phyloP scores from a whole-genome alignment of 371 early-diverging fungal genomes.

The Rhizopus arrhizus region DNA sequence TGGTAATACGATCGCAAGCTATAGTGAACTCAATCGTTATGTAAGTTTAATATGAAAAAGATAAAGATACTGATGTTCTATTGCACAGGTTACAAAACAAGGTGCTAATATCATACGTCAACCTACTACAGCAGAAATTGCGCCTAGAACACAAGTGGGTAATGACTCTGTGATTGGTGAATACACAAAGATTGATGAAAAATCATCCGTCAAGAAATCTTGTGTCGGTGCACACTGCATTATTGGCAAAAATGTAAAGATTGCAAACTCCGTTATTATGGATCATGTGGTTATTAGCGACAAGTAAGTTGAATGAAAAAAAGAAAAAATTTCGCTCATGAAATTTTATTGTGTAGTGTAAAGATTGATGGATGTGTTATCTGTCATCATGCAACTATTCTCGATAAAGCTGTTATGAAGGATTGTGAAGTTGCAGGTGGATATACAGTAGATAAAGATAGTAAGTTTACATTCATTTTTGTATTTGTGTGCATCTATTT shows the following conservation, averaged over 20 bases:
- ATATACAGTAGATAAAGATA: constrained; percentile 72
- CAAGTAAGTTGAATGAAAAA: constrained; percentile 55
- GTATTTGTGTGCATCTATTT: neutral
- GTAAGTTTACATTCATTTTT: constrained; percentile 35
- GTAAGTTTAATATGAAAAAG: constrained; percentile 46
- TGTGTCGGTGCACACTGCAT: constrained; percentile 89
- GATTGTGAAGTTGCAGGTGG: constrained; percentile 91
- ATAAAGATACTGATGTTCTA: neutral
- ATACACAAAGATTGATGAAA: constrained; percentile 85
- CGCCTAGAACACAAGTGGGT: constrained; percentile 78
- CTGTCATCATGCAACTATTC: constrained; percentile 78
- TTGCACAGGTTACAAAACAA: constrained; percentile 57
- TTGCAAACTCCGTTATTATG: constrained; percentile 91
- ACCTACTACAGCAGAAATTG: constrained; percentile 65
- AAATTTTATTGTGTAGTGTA: constrained; percentile 58
- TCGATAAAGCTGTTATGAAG: constrained; percentile 76
- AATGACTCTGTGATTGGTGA: constrained; percentile 91
- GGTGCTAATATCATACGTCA: constrained; percentile 58
- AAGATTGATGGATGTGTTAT: constrained; percentile 89
- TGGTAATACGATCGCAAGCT: constrained; percentile 81
- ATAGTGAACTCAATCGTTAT: constrained; percentile 84
- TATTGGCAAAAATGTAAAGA: constrained; percentile 94
- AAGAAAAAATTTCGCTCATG: neutral
- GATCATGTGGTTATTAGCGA: constrained; percentile 90
- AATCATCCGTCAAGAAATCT: constrained; percentile 89